Conservation (phyloP, 2,329 filamentous ascomycete species). For the Botrytis byssoidea region DNA sequence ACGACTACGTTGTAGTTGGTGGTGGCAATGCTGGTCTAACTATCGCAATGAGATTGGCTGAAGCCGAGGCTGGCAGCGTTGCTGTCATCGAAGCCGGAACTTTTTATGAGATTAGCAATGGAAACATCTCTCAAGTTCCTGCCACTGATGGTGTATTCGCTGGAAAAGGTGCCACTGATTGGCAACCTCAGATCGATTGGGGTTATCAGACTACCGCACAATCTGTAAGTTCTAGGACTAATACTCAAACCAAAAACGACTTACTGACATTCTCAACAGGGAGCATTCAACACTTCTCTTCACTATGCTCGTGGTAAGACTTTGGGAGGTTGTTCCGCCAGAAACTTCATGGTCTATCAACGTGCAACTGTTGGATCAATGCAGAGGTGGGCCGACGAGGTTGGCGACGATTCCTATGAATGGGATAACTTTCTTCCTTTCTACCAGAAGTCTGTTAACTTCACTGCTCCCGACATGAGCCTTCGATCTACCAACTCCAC, state of each 20-base stretch:
- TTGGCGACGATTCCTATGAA: conserved; percentile 46
- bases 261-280: conserved; percentile 3
- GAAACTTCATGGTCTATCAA: conserved; percentile 40
- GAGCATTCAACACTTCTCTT: conserved; percentile 19
- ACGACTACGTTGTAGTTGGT: conserved; percentile 24
- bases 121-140: conserved; percentile 21
- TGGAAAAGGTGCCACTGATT: conserved; percentile 20
- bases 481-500: conserved; percentile 35
- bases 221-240: conserved; percentile 22
- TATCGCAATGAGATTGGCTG: conserved; percentile 15
- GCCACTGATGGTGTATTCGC: conserved; percentile 8
- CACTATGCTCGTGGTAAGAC: conserved; percentile 37
- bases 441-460: conserved; percentile 35
- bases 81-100: conserved; percentile 22
- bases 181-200: conserved; percentile 33
- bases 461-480: conserved; percentile 14
- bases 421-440: conserved; percentile 48
- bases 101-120: conserved; percentile 23
- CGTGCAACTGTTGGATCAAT: conserved; percentile 35
- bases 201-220: conserved; percentile 37
- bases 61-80: conserved; percentile 16
- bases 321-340: conserved; percentile 37
- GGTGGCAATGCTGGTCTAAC: conserved; percentile 23
- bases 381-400: conserved; percentile 45
- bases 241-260: neutral